Conservation (phyloP, 805 yeast species). For the Barnettozyma vustinii region DNA sequence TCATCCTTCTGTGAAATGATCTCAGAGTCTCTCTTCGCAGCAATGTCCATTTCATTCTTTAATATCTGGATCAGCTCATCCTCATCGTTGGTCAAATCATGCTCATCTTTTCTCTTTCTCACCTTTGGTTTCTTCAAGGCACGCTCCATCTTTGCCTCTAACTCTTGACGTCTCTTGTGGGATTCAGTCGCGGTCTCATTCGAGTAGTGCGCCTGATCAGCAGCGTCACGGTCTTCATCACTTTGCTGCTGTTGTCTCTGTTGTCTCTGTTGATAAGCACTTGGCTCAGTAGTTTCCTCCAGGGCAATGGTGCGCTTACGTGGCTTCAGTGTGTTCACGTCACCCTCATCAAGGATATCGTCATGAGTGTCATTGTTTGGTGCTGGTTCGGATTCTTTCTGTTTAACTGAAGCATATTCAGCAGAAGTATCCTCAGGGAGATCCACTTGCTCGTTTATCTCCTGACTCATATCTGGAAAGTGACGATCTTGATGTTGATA, state of each 20-base stretch:
- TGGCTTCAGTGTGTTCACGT: conserved; percentile 17
- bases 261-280: conserved; percentile 1
- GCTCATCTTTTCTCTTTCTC: conserved; percentile 74
- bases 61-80: conserved; percentile 82
- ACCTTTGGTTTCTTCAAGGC: conserved; percentile 63
- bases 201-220: conserved; percentile 24
- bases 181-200: conserved; percentile 21
- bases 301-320: conserved; percentile 16
- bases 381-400: neutral
- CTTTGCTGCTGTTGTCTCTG: neutral
- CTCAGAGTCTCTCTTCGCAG: conserved; percentile 71
- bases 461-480: neutral
- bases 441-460: conserved; percentile 24
- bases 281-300: conserved; percentile 8
- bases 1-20: conserved; percentile 27
- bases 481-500: neutral
- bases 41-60: conserved; percentile 85
- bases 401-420: neutral
- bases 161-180: conserved; percentile 56
- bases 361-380: neutral
- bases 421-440: conserved; percentile 13
- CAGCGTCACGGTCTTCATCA: conserved; percentile 8
- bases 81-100: conserved; percentile 90
- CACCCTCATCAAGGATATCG: conserved; percentile 25
- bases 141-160: conserved; percentile 77